These are phyloP conservation scores for Trametopsis cervina DNA, from an alignment of 768 basidiomycete species.

Conservation along the genomic window DNA sequence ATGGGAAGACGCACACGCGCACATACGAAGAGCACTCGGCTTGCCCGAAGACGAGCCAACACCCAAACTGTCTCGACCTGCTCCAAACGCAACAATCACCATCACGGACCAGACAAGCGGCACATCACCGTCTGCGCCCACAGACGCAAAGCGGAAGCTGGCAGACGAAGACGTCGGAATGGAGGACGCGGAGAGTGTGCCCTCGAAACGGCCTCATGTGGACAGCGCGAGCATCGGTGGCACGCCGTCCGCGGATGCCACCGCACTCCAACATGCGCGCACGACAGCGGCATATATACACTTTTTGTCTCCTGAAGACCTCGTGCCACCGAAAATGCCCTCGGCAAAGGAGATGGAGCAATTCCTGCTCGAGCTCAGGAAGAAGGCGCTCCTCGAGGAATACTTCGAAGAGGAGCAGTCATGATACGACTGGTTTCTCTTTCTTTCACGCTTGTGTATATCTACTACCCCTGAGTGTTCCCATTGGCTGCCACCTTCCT, in stretches of 20 bases:
- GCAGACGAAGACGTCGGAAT: slow-evolving; percentile 29
- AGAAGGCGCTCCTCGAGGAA: slow-evolving; percentile 79
- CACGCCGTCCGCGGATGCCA: slow-evolving; percentile 21
- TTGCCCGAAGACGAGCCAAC: slow-evolving; percentile 44
- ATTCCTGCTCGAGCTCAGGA: slow-evolving; percentile 67
- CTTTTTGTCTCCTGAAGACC: slow-evolving; percentile 65
- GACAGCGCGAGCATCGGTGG: slow-evolving; percentile 10
- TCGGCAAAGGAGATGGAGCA: slow-evolving; percentile 73
- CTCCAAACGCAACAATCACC: slow-evolving; percentile 17
- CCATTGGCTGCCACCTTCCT: not conserved
- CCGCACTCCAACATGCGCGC: slow-evolving; percentile 33
- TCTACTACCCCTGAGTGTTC: not conserved
- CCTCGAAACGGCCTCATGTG: slow-evolving; percentile 26
- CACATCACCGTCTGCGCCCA: slow-evolving; percentile 13
- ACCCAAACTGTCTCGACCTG: slow-evolving; percentile 43
- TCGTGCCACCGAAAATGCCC: slow-evolving; percentile 72
- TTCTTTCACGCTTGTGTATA: slow-evolving; percentile 7
- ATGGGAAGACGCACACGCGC: slow-evolving; percentile 56
- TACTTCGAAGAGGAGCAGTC: slow-evolving; percentile 44
- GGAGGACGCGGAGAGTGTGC: slow-evolving; percentile 24
- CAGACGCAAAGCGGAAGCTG: slow-evolving; percentile 50
- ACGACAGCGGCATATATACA: slow-evolving; percentile 66
- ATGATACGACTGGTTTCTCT: slow-evolving; percentile 1
- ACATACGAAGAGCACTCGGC: slow-evolving; percentile 46
- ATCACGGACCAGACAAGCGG: slow-evolving; percentile 19